These are phyloP conservation scores for Fusarium marasasianum DNA, from an alignment of 2,329 filamentous ascomycete species.

Conservation along the genomic window DNA sequence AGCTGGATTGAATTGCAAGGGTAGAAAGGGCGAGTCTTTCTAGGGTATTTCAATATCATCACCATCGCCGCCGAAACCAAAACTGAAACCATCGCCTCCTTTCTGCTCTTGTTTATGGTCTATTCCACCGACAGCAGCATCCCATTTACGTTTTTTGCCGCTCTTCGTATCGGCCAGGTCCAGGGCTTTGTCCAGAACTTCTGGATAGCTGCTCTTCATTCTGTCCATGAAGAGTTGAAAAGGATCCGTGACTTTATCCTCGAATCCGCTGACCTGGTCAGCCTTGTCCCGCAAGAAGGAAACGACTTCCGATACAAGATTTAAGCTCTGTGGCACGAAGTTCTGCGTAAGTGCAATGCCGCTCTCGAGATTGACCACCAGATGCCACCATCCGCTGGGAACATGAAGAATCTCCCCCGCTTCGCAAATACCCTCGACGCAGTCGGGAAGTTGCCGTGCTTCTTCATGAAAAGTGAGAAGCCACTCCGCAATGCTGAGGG, in stretches of 20 bases:
- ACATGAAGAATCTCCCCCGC: constrained; percentile 91
- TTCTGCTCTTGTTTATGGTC: constrained; percentile 48
- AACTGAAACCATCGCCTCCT: constrained; percentile 57
- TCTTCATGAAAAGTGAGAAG: constrained; percentile 88
- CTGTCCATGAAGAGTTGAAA: constrained; percentile 79
- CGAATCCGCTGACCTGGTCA: constrained; percentile 89
- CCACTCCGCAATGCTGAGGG: constrained; percentile 97
- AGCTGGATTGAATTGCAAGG: not conserved
- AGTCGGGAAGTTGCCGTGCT: constrained; percentile 78
- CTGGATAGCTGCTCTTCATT: constrained; percentile 70
- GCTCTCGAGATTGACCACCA: constrained; percentile 88
- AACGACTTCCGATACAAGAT: constrained; percentile 77
- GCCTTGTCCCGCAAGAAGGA: constrained; percentile 83
- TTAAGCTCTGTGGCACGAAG: constrained; percentile 75
- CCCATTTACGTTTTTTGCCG: constrained; percentile 86
- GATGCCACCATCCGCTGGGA: constrained; percentile 95
- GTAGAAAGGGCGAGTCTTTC: constrained; percentile 7
- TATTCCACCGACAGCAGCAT: constrained; percentile 68
- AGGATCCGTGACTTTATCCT: constrained; percentile 73
- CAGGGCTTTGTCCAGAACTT: constrained; percentile 72
- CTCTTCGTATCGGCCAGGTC: constrained; percentile 70
- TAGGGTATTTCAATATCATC: constrained; percentile 60
- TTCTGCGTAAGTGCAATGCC: constrained; percentile 95
- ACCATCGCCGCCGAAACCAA: constrained; percentile 60
- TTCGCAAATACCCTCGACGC: constrained; percentile 84